Percentiles rank a stretch among this genome's conserved stretches.
These are phyloP conservation scores for Eucalyptus viminalis DNA, from an alignment of 345 rosid species.

Conservation along the genomic window DNA sequence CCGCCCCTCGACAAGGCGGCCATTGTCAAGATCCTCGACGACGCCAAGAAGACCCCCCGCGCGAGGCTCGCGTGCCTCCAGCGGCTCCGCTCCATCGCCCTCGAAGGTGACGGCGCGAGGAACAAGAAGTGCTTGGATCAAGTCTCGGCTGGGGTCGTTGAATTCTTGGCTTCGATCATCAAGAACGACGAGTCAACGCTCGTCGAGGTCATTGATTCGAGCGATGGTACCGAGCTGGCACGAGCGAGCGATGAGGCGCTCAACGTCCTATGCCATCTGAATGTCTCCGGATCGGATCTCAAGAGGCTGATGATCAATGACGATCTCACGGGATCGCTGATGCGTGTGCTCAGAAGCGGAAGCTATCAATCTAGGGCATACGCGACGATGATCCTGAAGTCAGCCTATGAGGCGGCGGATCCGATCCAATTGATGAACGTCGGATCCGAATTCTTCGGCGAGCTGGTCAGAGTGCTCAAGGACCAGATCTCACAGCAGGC, in stretches of 20 bases:
- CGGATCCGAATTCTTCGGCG: slow-evolving; percentile 15
- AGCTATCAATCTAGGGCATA: slow-evolving; percentile 26
- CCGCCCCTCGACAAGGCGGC: slow-evolving; percentile 9
- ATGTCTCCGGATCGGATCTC: slow-evolving; percentile 4
- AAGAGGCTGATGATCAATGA: slow-evolving; percentile 5
- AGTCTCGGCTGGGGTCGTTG: slow-evolving; percentile 11
- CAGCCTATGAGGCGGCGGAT: slow-evolving; percentile 20
- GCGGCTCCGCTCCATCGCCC: slow-evolving; percentile 19
- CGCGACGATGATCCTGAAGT: slow-evolving; percentile 7
- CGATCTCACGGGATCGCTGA: slow-evolving; percentile 13
- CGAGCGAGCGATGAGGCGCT: slow-evolving; percentile 28
- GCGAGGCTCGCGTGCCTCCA: slow-evolving; percentile 12
- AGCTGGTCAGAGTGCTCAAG: slow-evolving; percentile 14
- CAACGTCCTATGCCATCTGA: slow-evolving; percentile 16
- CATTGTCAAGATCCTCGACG: slow-evolving; percentile 19
- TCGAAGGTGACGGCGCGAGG: slow-evolving; percentile 13
- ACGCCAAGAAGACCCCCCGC: slow-evolving; percentile 12
- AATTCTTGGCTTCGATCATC: slow-evolving; percentile 27
- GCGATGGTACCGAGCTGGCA: neutral
- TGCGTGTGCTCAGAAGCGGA: slow-evolving; percentile 4
- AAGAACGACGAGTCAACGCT: neutral
- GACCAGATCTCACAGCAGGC: slow-evolving; percentile 46
- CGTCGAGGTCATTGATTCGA: neutral
- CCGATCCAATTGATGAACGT: slow-evolving; percentile 18
- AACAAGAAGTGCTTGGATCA: slow-evolving; percentile 13